Conservation (phyloP, 1,284 basidiomycete species). For the Tilletiopsis washingtonensis region DNA sequence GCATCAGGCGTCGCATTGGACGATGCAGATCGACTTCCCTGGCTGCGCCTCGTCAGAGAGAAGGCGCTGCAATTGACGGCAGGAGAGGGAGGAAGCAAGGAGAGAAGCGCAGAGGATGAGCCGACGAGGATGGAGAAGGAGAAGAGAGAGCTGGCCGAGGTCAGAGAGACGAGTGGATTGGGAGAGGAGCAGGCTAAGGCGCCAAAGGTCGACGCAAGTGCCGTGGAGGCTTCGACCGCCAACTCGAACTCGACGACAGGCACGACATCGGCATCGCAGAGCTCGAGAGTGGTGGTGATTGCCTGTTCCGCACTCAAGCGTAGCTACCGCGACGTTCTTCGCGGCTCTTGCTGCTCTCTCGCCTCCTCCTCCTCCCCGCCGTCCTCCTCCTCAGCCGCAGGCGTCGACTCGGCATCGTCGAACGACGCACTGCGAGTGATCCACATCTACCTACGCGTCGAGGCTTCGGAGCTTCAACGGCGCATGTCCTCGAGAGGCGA, state of each 20-base stretch:
- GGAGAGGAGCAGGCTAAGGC: conserved; percentile 27
- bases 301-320: conserved; percentile 79
- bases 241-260: neutral
- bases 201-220: conserved; percentile 26
- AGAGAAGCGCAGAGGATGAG: neutral
- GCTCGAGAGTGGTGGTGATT: conserved; percentile 58
- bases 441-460: conserved; percentile 76
- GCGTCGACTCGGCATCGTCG: conserved; percentile 34
- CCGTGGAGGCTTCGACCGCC: neutral
- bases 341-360: conserved; percentile 54
- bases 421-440: conserved; percentile 55
- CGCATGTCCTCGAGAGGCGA: conserved; percentile 65
- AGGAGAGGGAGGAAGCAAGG: neutral
- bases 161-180: conserved; percentile 3
- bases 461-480: conserved; percentile 58
- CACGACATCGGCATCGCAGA: neutral
- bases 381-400: too few species aligned
- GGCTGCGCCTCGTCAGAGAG: conserved; percentile 67
- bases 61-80: conserved; percentile 52
- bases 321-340: conserved; percentile 71
- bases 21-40: conserved; percentile 72
- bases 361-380: too few species aligned
- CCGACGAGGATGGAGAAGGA: neutral
- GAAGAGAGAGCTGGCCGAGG: conserved; percentile 4
- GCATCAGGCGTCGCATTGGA: conserved; percentile 65